Percentiles rank a stretch among this genome's conserved stretches.
Conservation (phyloP, 1,284 basidiomycete species). For the Microbotryum violaceum region DNA sequence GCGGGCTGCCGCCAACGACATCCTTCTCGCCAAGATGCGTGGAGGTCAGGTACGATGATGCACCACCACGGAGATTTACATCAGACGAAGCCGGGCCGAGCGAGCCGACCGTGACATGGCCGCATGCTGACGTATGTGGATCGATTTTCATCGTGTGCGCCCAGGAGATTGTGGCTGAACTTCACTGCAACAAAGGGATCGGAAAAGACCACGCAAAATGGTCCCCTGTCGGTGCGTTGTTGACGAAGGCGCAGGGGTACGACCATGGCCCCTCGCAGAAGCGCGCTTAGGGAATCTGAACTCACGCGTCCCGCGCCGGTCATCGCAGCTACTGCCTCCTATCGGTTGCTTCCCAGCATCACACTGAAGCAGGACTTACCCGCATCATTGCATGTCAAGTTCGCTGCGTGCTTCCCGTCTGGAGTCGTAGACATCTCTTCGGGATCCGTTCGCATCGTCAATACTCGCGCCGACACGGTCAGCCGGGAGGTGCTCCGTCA, state of each 20-base stretch:
- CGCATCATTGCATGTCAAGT: conserved; percentile 59
- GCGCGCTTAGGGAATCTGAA: neutral
- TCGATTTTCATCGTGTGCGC: neutral
- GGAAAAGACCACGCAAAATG: conserved; percentile 97
- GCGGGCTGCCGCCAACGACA: conserved; percentile 67
- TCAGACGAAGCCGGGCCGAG: neutral
- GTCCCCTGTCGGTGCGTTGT: conserved; percentile 79
- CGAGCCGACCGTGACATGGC: neutral
- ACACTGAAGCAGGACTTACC: conserved; percentile 63
- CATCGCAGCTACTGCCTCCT: conserved; percentile 76
- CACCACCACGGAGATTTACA: neutral
- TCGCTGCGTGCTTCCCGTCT: conserved; percentile 77
- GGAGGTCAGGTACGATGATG: conserved; percentile 56
- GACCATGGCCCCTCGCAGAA: neutral
- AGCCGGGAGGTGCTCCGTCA: conserved; percentile 88
- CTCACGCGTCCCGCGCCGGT: neutral
- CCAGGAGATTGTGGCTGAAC: conserved; percentile 70
- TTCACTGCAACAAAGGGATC: conserved; percentile 91
- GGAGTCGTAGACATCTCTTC: conserved; percentile 75
- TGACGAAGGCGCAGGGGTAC: neutral
- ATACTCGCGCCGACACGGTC: conserved; percentile 75
- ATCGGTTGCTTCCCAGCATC: conserved; percentile 84
- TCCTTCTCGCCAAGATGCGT: conserved; percentile 86
- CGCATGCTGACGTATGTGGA: neutral
- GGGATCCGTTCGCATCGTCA: conserved; percentile 54